These are phyloP conservation scores for Fragilariopsis cylindrus DNA, from an alignment of 108 stramenopile species.

Conservation along the genomic window DNA sequence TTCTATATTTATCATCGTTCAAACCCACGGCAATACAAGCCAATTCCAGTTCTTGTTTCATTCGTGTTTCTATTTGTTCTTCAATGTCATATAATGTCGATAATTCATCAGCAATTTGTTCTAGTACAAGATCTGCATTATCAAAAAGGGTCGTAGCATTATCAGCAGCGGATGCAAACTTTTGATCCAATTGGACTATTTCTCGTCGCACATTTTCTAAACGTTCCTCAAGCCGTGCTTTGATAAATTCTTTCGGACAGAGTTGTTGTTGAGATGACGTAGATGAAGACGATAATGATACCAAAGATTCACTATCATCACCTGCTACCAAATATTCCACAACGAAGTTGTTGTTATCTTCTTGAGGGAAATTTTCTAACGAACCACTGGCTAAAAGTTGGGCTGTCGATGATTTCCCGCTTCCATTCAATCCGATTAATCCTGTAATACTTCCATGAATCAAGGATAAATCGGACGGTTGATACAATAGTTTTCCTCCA, in stretches of 20 bases:
- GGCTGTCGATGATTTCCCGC: constrained; percentile 44
- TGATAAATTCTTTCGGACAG: constrained; percentile 1
- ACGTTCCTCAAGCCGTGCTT: constrained; percentile 5
- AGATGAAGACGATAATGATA: neutral
- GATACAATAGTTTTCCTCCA: constrained; percentile 19
- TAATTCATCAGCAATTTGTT: constrained; percentile 29
- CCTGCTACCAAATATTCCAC: constrained; percentile 29
- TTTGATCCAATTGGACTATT: constrained; percentile 17
- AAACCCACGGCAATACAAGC: constrained; percentile 46
- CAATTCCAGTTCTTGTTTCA: constrained; percentile 25
- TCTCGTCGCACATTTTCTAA: neutral
- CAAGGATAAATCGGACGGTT: constrained; percentile 26
- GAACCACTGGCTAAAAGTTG: constrained; percentile 28
- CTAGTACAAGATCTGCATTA: constrained; percentile 11
- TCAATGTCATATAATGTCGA: constrained; percentile 39
- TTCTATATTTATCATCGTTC: neutral
- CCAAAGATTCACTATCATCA: neutral
- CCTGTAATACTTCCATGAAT: constrained; percentile 36
- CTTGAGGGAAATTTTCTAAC: constrained; percentile 37
- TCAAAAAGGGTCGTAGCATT: neutral
- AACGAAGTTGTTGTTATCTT: neutral
- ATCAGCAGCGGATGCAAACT: too few species aligned
- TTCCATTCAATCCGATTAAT: constrained; percentile 47
- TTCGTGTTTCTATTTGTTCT: constrained; percentile 21
- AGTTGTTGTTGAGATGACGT: neutral